These are phyloP conservation scores for Hydnomerulius pinastri DNA, from an alignment of 768 basidiomycete genomes.

Conservation along the genomic window DNA sequence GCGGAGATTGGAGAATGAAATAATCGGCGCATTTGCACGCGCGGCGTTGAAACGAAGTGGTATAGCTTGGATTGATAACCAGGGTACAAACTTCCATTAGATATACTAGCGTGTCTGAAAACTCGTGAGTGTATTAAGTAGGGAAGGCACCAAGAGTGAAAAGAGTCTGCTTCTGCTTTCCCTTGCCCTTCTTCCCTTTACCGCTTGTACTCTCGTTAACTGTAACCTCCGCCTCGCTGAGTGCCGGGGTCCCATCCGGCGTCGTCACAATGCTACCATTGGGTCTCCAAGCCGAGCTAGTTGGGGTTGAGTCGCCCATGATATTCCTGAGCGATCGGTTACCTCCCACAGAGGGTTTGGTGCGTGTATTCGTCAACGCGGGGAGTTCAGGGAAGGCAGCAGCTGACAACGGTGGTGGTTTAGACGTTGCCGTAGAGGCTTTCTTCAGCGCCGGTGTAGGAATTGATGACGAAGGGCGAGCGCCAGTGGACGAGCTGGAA, in stretches of 20 bases:
- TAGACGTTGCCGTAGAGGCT: not conserved
- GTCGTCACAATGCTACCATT: conserved; percentile 11
- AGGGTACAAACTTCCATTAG: no score
- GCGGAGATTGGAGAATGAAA: no score
- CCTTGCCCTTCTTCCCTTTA: conserved; percentile 76
- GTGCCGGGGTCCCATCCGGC: conserved; percentile 8
- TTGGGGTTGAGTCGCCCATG: conserved; percentile 32
- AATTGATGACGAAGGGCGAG: conserved; percentile 23
- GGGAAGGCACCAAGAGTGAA: conserved; percentile 65
- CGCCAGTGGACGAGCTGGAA: conserved; percentile 23
- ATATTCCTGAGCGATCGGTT: conserved; percentile 72
- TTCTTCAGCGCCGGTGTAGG: conserved; percentile 13
- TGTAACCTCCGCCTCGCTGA: conserved; percentile 5
- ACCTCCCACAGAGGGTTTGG: conserved; percentile 53
- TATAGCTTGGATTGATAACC: no score
- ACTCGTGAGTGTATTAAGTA: no score
- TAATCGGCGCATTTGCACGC: no score
- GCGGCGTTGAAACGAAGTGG: no score
- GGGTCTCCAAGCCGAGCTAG: conserved; percentile 33
- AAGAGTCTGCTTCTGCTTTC: conserved; percentile 82
- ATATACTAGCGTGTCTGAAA: no score
- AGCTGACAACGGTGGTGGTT: conserved; percentile 49
- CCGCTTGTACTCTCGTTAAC: conserved; percentile 14
- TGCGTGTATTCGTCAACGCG: conserved; percentile 37
- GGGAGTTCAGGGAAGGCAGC: conserved; percentile 75